These are phyloP conservation scores for Lactifluus volemus DNA, from an alignment of 768 basidiomycete species.

Conservation along the genomic window DNA sequence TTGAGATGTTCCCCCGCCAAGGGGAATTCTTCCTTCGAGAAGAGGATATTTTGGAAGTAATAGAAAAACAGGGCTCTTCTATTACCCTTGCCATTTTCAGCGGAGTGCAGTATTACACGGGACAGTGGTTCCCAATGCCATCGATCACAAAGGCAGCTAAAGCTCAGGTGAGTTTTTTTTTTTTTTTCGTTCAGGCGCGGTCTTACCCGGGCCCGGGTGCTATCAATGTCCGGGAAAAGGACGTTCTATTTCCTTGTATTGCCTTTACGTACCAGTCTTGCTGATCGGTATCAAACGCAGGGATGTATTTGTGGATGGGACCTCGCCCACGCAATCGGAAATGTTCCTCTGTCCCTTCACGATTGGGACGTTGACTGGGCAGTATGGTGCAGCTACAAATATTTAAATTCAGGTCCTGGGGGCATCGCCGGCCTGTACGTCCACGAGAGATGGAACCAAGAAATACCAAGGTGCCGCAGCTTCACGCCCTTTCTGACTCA, in stretches of 20 bases:
- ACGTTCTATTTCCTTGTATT: slow-evolving; percentile 10
- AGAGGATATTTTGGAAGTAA: slow-evolving; percentile 74
- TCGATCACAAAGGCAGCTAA: slow-evolving; percentile 78
- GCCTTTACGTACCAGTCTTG: slow-evolving; percentile 9
- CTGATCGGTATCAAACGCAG: slow-evolving; percentile 33
- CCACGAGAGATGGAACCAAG: slow-evolving; percentile 69
- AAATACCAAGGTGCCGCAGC: slow-evolving; percentile 51
- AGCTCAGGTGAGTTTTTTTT: slow-evolving; percentile 47
- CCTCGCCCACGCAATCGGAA: slow-evolving; percentile 91
- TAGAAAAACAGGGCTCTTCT: slow-evolving; percentile 60
- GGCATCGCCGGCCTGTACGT: slow-evolving; percentile 94
- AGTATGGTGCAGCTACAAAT: slow-evolving; percentile 99
- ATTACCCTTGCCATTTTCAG: slow-evolving; percentile 91
- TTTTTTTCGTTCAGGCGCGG: background rate
- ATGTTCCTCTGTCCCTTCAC: slow-evolving; percentile 81
- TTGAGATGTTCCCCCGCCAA: slow-evolving; percentile 69
- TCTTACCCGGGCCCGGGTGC: background rate
- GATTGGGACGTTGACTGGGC: slow-evolving; percentile 97
- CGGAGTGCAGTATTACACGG: slow-evolving; percentile 96
- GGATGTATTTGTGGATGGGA: slow-evolving; percentile 95
- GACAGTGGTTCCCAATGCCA: slow-evolving; percentile 87
- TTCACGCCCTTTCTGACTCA: background rate
- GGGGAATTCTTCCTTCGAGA: slow-evolving; percentile 83
- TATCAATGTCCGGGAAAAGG: background rate
- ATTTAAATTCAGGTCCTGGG: slow-evolving; percentile 93